A percentile compares a stretch with the other conserved stretches of the same genome.
Evolutionary conservation across 1,284 basidiomycete genomes (phyloP).

Genomic region (Naganishia liquefaciens): DNA sequence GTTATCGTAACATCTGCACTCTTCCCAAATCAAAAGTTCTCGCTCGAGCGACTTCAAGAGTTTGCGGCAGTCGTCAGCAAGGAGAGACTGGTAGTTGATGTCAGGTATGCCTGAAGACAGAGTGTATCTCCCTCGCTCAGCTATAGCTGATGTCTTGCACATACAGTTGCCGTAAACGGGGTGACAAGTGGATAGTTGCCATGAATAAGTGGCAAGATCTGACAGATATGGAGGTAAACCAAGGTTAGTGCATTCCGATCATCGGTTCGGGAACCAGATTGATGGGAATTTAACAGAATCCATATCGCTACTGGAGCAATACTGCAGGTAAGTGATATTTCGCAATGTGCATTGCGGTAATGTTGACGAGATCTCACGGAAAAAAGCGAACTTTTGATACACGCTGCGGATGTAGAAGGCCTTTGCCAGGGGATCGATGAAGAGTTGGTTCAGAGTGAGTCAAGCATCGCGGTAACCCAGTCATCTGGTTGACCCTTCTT

Average conservation of each 20-base stretch:
- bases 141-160: not conserved
- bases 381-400: constrained; percentile 85
- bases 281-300: constrained; percentile 59
- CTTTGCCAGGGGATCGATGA: constrained; percentile 95
- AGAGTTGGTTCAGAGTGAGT: constrained; percentile 64
- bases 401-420: constrained; percentile 97
- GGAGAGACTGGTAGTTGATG: constrained; percentile 89
- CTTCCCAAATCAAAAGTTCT: constrained; percentile 81
- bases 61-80: constrained; percentile 73
- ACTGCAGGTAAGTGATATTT: constrained; percentile 65
- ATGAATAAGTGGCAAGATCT: constrained; percentile 99
- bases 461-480: not conserved
- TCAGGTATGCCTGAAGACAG: constrained; percentile 64
- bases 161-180: constrained; percentile 76
- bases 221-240: constrained; percentile 87
- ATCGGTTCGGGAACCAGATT: not conserved
- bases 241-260: constrained; percentile 58
- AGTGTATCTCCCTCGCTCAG: not conserved
- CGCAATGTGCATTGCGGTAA: too few species aligned
- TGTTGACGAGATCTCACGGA: constrained; percentile 20
- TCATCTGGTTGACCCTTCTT: not conserved
- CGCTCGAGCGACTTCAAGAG: constrained; percentile 66
- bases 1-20: constrained; percentile 96
- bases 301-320: constrained; percentile 67
- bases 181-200: constrained; percentile 84